phyloP scores from a whole-genome alignment of 2,329 filamentous ascomycete genomes.

The Apiospora saccharicola region DNA sequence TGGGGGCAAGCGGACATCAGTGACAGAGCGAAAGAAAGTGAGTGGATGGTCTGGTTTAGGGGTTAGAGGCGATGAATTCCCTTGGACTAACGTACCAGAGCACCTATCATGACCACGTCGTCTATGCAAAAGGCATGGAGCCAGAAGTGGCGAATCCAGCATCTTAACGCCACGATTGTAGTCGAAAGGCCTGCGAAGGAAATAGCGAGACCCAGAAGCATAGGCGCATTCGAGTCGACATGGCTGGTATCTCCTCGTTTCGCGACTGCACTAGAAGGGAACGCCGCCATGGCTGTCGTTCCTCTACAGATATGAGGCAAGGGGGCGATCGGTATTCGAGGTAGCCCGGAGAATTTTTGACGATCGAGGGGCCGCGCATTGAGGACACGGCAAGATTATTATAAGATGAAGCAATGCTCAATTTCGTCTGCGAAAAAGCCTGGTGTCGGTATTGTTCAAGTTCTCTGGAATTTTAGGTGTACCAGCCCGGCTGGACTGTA shows the following conservation, averaged over 20 bases:
- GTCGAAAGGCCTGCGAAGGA: slow-evolving; percentile 8
- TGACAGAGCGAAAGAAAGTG: too few species aligned
- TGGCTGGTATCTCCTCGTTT: not conserved
- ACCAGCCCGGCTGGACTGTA: too few species aligned
- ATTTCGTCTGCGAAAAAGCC: not conserved
- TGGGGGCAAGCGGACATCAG: not conserved
- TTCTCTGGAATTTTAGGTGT: too few species aligned
- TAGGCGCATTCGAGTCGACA: slow-evolving; percentile 23
- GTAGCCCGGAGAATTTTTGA: not conserved
- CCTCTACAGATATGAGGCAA: not conserved
- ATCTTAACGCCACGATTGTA: slow-evolving; percentile 21
- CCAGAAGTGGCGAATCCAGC: slow-evolving; percentile 27
- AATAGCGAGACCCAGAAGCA: slow-evolving; percentile 24
- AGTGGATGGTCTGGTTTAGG: too few species aligned
- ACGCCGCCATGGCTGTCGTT: not conserved
- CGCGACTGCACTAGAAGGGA: not conserved
- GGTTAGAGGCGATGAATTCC: not conserved
- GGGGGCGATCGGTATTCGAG: not conserved
- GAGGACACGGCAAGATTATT: not conserved
- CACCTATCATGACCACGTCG: slow-evolving; percentile 26
- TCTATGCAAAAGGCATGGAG: slow-evolving; percentile 27
- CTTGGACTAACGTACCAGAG: slow-evolving; percentile 20
- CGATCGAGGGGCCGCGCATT: not conserved
- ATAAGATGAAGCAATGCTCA: not conserved
- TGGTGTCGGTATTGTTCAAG: not conserved